These are phyloP conservation scores for Fusarium fujikuroi DNA, from an alignment of 2,329 filamentous ascomycete species.

Conservation along the genomic window DNA sequence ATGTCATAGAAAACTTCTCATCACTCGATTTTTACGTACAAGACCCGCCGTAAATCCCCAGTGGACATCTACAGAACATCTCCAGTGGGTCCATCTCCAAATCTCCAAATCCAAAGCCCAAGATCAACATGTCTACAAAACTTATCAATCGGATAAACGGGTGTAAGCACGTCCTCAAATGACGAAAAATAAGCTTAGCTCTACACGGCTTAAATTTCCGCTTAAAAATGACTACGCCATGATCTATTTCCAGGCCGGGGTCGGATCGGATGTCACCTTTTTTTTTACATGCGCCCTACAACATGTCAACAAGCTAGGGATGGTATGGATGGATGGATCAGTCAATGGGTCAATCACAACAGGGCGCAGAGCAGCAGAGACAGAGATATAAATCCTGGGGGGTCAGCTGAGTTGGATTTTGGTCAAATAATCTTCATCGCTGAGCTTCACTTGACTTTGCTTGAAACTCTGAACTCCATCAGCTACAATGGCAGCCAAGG, in stretches of 20 bases:
- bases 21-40: constrained; percentile 36
- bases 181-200: constrained; percentile 1
- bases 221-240: not conserved
- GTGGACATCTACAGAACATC: constrained; percentile 3
- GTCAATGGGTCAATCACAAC: constrained; percentile 32
- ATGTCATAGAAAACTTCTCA: not conserved
- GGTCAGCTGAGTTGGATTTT: not conserved
- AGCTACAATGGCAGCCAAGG: constrained; percentile 18
- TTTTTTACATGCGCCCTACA: constrained; percentile 24
- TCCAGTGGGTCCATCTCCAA: constrained; percentile 23
- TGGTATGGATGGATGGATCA: constrained; percentile 28
- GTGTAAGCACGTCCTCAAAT: constrained; percentile 1
- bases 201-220: not conserved
- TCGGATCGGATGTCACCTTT: constrained; percentile 23
- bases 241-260: constrained; percentile 6
- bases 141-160: constrained; percentile 15
- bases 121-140: not conserved
- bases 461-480: not conserved
- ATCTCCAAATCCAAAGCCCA: not conserved
- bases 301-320: constrained; percentile 31
- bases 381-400: constrained; percentile 3
- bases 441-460: not conserved
- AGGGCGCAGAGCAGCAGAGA: constrained; percentile 15
- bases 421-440: not conserved
- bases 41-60: constrained; percentile 7